Evolutionary conservation across 139 green algal genomes (phyloP), one percentile per base, ranked within the genome.

Genomic region (Astrephomene gubernaculifera): DNA sequence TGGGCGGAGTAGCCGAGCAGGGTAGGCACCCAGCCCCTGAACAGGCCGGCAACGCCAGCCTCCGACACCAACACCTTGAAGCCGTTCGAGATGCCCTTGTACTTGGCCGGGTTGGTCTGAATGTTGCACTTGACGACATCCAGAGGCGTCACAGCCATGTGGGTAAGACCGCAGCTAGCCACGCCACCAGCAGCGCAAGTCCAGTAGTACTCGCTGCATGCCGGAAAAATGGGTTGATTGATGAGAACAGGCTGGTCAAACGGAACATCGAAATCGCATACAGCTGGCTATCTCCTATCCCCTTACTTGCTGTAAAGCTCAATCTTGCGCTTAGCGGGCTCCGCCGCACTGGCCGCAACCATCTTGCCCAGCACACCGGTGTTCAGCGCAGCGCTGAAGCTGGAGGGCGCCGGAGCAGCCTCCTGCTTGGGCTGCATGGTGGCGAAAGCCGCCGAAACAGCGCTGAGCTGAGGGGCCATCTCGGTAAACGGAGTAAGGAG

Each of bases 71-170:
- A 81, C 25, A 92, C 92, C 29, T 72, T 71, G 89, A 98, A 98
- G 54, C 93, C 94, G 12, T 82, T 81, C 5, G 38, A 53, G 69
- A 97, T 97, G 74, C 89, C 89, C 83, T 92, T 94, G 89, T 93
- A 95, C 86, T 87, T 87, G 27, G 64, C 73, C 25, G 88, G 88
- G 57, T 89, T 71, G 38, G 89, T 84, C 82, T 92, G 88, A 57
- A 97, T 97, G 91, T 98, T 98, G 90, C 96, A 98, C 93, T 98
- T 98, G 53, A 98, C 96, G 2, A 98, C 96, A 71, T 98, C 96
- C 84, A 98, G 90, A 2, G 96, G 96, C 1, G 95, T 98, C n/a
- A 98, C 93, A 29, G 69, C 86, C 61, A 89, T 94, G 72, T 95
- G 93, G 24, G 93, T 95, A 0, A 89, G 81, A 60, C 92, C 92